Evolutionary conservation across 805 yeast genomes (phyloP).

Genomic region (Zygosaccharomyces pseudorouxii): DNA sequence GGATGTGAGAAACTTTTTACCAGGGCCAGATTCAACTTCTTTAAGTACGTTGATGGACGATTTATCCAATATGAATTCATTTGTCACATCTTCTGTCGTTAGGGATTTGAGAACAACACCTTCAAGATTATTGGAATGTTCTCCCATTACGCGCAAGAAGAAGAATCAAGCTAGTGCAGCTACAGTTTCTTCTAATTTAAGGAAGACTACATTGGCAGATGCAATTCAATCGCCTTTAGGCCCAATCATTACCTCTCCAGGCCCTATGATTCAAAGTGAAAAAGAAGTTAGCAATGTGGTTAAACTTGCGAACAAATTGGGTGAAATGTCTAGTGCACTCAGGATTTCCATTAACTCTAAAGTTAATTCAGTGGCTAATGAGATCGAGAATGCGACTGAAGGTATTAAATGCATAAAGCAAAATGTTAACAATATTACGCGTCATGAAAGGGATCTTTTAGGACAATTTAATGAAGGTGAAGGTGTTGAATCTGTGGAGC

Average conservation of each 20-base stretch:
- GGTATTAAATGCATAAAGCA: conserved; percentile 13
- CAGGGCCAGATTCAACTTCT: conserved; percentile 17
- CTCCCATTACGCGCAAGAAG: conserved; percentile 23
- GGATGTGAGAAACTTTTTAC: conserved; percentile 10
- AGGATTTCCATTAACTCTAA: conserved; percentile 16
- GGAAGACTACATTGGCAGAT: conserved; percentile 78
- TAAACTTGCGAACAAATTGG: conserved; percentile 9
- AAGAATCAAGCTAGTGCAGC: conserved; percentile 1
- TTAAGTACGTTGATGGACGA: conserved; percentile 24
- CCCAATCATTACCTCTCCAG: conserved; percentile 12
- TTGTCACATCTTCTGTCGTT: conserved; percentile 28
- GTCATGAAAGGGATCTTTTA: conserved; percentile 13
- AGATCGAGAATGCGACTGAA: conserved; percentile 12
- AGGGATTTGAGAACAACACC: conserved; percentile 17
- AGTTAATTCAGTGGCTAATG: conserved; percentile 14
- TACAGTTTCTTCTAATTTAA: conserved; percentile 61
- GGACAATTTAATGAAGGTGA: conserved; percentile 7
- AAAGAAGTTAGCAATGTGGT: conserved; percentile 6
- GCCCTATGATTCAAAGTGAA: conserved; percentile 4
- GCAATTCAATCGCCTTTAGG: conserved; percentile 41
- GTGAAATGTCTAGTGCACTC: conserved; percentile 11
- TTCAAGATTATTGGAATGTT: conserved; percentile 17
- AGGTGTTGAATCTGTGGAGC: conserved; percentile 9
- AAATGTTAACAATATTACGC: conserved; percentile 10
- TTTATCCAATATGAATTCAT: conserved; percentile 21